These are phyloP conservation scores for Zygosaccharomyces bisporus DNA, from an alignment of 805 yeast species.

Conservation along the genomic window DNA sequence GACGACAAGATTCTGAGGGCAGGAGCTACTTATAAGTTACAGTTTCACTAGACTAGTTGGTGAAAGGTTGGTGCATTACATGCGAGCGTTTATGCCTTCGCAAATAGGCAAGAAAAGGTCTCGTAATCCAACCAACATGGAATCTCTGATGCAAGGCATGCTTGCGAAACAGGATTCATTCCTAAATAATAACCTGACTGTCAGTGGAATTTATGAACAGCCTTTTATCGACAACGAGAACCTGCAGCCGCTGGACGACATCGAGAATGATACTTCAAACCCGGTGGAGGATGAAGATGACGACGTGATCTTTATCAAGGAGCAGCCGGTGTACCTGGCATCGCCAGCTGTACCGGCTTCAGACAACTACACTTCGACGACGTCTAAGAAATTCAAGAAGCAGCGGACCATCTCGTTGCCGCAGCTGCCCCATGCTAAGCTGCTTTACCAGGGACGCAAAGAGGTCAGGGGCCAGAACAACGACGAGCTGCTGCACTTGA, in stretches of 20 bases:
- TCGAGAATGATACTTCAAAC: conserved; percentile 12
- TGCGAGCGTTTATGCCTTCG: neutral
- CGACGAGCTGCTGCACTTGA: conserved; percentile 32
- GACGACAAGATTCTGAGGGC: neutral
- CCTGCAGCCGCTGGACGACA: conserved; percentile 7
- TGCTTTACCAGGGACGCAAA: conserved; percentile 35
- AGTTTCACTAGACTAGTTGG: neutral
- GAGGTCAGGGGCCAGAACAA: conserved; percentile 28
- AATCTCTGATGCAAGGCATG: conserved; percentile 25
- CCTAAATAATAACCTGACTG: conserved; percentile 23
- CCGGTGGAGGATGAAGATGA: conserved; percentile 21
- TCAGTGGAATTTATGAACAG: conserved; percentile 13
- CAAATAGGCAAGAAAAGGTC: neutral
- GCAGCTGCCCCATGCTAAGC: conserved; percentile 47
- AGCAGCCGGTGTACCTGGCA: conserved; percentile 24
- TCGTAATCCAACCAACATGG: conserved; percentile 4
- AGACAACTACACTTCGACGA: conserved; percentile 16
- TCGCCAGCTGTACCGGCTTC: conserved; percentile 13
- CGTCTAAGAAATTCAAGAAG: conserved; percentile 37
- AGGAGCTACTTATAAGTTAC: neutral
- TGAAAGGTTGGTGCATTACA: neutral
- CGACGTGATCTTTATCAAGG: conserved; percentile 31
- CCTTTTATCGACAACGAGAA: conserved; percentile 16
- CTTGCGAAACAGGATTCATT: conserved; percentile 26
- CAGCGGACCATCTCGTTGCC: conserved; percentile 53